Percentiles rank a stretch among this genome's conserved stretches.
These are phyloP conservation scores for Penicillium sp. DNA, from an alignment of 2,329 filamentous ascomycete genomes.

Conservation along the genomic window DNA sequence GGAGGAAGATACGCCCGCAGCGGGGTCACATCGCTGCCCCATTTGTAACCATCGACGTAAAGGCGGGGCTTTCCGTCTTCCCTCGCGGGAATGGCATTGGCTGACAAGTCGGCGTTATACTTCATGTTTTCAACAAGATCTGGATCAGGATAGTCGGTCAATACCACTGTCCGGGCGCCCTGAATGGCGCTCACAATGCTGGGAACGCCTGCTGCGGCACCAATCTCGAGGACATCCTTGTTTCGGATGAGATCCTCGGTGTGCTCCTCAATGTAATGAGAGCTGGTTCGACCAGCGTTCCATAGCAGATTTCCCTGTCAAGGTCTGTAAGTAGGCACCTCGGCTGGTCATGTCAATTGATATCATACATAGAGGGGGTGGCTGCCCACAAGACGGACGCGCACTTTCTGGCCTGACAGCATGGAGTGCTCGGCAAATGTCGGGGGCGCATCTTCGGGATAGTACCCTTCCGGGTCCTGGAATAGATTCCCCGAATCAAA, in stretches of 20 bases:
- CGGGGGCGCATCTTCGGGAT: constrained; percentile 71
- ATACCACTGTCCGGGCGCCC: constrained; percentile 67
- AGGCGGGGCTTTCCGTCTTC: constrained; percentile 41
- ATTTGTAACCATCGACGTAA: constrained; percentile 71
- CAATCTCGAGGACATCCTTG: constrained; percentile 80
- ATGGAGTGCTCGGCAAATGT: constrained; percentile 71
- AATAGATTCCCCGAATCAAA: constrained; percentile 60
- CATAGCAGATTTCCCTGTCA: constrained; percentile 75
- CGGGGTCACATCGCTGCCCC: constrained; percentile 65
- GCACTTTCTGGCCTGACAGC: constrained; percentile 62
- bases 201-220: constrained; percentile 82
- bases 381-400: constrained; percentile 76
- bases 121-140: constrained; percentile 79
- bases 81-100: constrained; percentile 39
- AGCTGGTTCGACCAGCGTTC: constrained; percentile 80
- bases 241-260: constrained; percentile 58
- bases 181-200: constrained; percentile 72
- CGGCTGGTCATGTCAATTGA: neutral
- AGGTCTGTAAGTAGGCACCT: neutral
- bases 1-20: constrained; percentile 58
- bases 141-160: constrained; percentile 84
- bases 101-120: constrained; percentile 66
- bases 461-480: constrained; percentile 76
- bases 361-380: constrained; percentile 74
- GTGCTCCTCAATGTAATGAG: constrained; percentile 72